Percentiles rank a stretch among this genome's conserved stretches.
These are phyloP conservation scores for Pseudogymnoascus sp. DNA, from an alignment of 2,329 filamentous ascomycete genomes.

Conservation along the genomic window DNA sequence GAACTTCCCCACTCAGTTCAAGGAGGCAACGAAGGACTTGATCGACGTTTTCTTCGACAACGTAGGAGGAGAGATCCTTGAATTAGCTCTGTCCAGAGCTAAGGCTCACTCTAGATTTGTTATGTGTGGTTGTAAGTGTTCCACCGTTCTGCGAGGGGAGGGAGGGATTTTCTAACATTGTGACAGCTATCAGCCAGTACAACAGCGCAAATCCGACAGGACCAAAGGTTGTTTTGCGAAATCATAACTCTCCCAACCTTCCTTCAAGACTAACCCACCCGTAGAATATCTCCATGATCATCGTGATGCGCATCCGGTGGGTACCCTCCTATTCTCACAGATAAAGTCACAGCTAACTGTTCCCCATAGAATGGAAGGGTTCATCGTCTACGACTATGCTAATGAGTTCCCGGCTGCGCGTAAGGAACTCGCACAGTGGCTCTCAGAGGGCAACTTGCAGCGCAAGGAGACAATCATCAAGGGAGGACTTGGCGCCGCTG, in stretches of 20 bases:
- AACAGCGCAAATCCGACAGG: conserved; percentile 49
- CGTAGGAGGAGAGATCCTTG: conserved; percentile 61
- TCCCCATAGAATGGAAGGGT: conserved; percentile 53
- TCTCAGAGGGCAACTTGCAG: conserved; percentile 63
- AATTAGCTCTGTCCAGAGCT: conserved; percentile 55
- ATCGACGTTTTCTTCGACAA: conserved; percentile 70
- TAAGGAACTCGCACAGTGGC: conserved; percentile 55
- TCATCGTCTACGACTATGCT: conserved; percentile 63
- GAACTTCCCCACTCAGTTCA: conserved; percentile 52
- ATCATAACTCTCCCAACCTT: background rate
- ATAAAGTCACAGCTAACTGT: conserved; percentile 15
- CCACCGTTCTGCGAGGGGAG: no score
- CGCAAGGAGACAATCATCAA: conserved; percentile 61
- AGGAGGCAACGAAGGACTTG: conserved; percentile 47
- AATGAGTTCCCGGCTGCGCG: conserved; percentile 49
- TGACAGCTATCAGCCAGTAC: conserved; percentile 53
- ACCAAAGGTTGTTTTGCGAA: conserved; percentile 38
- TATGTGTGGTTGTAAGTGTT: conserved; percentile 47
- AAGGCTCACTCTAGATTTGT: conserved; percentile 56
- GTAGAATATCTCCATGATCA: conserved; percentile 43
- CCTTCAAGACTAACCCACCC: background rate
- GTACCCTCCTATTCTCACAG: conserved; percentile 12
- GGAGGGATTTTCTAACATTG: background rate
- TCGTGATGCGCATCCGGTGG: conserved; percentile 44
- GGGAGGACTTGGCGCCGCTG: conserved; percentile 57